Evolutionary conservation across 768 basidiomycete species (phyloP).

Genomic region (Terana coerulea): DNA sequence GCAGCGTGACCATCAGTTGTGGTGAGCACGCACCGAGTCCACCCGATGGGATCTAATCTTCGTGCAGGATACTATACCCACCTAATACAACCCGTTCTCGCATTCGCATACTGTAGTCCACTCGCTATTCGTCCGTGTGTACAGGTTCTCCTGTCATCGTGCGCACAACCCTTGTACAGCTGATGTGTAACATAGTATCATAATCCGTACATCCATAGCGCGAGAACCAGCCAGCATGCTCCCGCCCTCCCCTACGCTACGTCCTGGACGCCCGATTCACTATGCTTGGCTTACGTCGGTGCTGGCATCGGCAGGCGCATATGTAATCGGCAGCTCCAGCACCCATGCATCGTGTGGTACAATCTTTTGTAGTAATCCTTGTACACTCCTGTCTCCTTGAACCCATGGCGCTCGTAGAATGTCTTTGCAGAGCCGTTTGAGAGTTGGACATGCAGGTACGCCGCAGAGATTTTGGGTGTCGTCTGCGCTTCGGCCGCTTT

Average conservation of each 20-base stretch:
- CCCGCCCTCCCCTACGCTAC: not conserved
- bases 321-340: constrained; percentile 56
- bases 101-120: constrained; percentile 10
- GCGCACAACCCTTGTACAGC: constrained; percentile 10
- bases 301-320: not conserved
- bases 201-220: too few relatives aligned
- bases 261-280: too few relatives aligned
- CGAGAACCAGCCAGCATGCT: not conserved
- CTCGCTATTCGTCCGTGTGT: constrained; percentile 7
- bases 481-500: constrained; percentile 53
- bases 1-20: not conserved
- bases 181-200: constrained; percentile 12
- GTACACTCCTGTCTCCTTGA: constrained; percentile 60
- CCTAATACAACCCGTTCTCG: constrained; percentile 7
- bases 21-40: not conserved
- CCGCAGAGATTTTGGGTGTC: constrained; percentile 60
- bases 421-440: constrained; percentile 72
- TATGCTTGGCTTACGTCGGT: too few relatives aligned
- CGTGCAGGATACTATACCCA: constrained; percentile 12
- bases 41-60: not conserved
- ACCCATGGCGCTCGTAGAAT: constrained; percentile 85
- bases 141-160: not conserved
- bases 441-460: constrained; percentile 87
- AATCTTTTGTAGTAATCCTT: constrained; percentile 90
- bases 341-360: constrained; percentile 84